Conservation (phyloP, 352 stramenopile species). For the Pythium phragmiticola region DNA sequence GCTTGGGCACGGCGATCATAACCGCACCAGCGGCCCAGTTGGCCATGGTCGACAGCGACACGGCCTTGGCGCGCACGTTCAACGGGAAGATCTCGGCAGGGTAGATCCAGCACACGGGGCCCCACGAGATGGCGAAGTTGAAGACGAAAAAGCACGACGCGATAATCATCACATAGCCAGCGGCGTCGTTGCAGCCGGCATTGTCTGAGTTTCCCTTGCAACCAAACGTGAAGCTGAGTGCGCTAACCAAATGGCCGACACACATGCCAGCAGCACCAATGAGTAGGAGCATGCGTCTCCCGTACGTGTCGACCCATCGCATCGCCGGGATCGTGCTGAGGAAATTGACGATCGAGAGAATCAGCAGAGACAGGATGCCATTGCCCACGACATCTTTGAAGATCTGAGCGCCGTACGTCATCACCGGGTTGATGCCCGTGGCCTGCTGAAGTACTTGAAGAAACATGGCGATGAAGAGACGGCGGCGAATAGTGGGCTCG, state of each 20-base stretch:
- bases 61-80: constrained; percentile 39
- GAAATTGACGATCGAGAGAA: constrained; percentile 41
- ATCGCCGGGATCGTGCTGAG: constrained; percentile 40
- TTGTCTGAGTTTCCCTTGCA: constrained; percentile 33
- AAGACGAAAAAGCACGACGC: constrained; percentile 42
- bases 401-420: constrained; percentile 41
- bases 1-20: constrained; percentile 48
- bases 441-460: constrained; percentile 49
- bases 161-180: constrained; percentile 41
- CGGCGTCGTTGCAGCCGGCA: constrained; percentile 20
- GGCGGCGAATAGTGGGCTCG: constrained; percentile 15
- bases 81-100: constrained; percentile 60
- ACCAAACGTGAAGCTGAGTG: constrained; percentile 36
- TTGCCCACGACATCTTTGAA: constrained; percentile 39
- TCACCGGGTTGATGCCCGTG: constrained; percentile 39
- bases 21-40: constrained; percentile 32
- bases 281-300: constrained; percentile 38
- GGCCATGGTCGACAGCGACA: constrained; percentile 33
- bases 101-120: constrained; percentile 58
- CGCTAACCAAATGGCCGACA: constrained; percentile 38
- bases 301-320: constrained; percentile 40
- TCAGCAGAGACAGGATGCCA: constrained; percentile 34
- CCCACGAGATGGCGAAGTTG: constrained; percentile 58
- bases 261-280: constrained; percentile 43
- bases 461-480: constrained; percentile 35